Evolutionary conservation across 2,329 filamentous ascomycete genomes (phyloP).

Genomic region (Pezicula neosporulosa): DNA sequence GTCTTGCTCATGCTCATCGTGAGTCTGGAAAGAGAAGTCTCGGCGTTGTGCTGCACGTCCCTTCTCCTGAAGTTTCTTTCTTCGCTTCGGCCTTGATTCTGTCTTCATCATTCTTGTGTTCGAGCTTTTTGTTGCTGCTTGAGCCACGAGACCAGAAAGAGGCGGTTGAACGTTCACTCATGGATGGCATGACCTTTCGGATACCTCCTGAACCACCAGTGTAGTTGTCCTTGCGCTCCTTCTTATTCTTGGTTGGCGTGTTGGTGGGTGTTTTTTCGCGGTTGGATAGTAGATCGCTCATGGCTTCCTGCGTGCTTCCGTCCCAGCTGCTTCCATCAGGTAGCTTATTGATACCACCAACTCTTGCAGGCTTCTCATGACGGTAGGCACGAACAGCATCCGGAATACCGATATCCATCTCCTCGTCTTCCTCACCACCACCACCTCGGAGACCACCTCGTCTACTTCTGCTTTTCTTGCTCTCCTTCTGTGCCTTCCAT

Average conservation of each 20-base stretch:
- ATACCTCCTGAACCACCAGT: slow-evolving; percentile 21
- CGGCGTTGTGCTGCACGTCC: slow-evolving; percentile 36
- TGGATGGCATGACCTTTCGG: slow-evolving; percentile 22
- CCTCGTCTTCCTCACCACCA: slow-evolving; percentile 23
- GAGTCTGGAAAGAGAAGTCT: slow-evolving; percentile 28
- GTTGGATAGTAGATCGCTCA: slow-evolving; percentile 52
- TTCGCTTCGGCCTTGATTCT: slow-evolving; percentile 53
- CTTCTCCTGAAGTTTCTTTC: slow-evolving; percentile 48
- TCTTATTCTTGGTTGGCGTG: slow-evolving; percentile 39
- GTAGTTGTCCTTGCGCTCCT: slow-evolving; percentile 21
- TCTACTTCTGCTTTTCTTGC: slow-evolving; percentile 20
- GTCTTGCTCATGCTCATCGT: slow-evolving; percentile 18
- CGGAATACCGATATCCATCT: slow-evolving; percentile 55
- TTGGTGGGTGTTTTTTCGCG: slow-evolving; percentile 53
- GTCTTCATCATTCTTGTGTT: slow-evolving; percentile 29
- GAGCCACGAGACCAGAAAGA: slow-evolving; percentile 12
- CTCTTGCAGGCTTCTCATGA: slow-evolving; percentile 78
- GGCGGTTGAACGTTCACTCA: not conserved
- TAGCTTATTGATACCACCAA: slow-evolving; percentile 84
- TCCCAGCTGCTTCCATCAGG: slow-evolving; percentile 79
- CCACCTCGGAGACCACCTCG: slow-evolving; percentile 4
- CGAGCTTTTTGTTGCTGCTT: slow-evolving; percentile 5
- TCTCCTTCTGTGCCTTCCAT: slow-evolving; percentile 25
- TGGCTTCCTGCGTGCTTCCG: slow-evolving; percentile 59
- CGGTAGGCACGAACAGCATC: slow-evolving; percentile 79